These are phyloP conservation scores for Lodderomyces margitis DNA, from an alignment of 1,139 yeast species.

Conservation along the genomic window DNA sequence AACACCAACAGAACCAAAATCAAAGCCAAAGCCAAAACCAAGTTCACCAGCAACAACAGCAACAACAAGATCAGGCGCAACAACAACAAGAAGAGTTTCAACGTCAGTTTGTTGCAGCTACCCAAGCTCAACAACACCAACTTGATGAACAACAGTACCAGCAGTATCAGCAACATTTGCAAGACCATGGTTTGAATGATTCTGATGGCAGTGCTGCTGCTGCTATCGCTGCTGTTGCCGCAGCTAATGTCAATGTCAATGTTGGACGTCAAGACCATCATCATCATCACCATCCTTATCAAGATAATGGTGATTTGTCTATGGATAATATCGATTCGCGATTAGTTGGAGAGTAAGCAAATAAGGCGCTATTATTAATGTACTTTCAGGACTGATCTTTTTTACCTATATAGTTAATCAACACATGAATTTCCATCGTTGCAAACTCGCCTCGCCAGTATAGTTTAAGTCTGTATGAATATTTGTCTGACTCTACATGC, in stretches of 20 bases:
- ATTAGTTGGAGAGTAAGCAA: conserved; percentile 46
- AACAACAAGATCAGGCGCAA: conserved; percentile 30
- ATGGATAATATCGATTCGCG: conserved; percentile 51
- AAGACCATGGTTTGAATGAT: conserved; percentile 22
- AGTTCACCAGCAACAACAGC: conserved; percentile 26
- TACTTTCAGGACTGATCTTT: neutral
- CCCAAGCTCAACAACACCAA: conserved; percentile 32
- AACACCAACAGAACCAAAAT: conserved; percentile 7
- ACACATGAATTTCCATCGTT: too few relatives aligned
- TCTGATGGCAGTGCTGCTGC: conserved; percentile 37
- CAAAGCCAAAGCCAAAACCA: conserved; percentile 8
- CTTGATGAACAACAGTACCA: conserved; percentile 32
- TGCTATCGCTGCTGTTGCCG: conserved; percentile 45
- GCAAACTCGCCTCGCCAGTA: too few relatives aligned
- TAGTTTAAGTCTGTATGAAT: too few relatives aligned
- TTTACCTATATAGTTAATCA: neutral
- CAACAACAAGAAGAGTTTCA: conserved; percentile 41
- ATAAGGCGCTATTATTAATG: too few relatives aligned
- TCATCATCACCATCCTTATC: conserved; percentile 18
- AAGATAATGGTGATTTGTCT: conserved; percentile 36
- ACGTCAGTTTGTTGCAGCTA: conserved; percentile 30
- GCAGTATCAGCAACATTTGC: conserved; percentile 24
- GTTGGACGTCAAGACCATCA: conserved; percentile 28
- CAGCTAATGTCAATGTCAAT: conserved; percentile 11
- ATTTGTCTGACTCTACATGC: conserved; percentile 22